Percentiles rank a stretch among this genome's conserved stretches.
Conservation (phyloP, 108 stramenopile genomes). For the Pseudonitzschia multistriata region DNA sequence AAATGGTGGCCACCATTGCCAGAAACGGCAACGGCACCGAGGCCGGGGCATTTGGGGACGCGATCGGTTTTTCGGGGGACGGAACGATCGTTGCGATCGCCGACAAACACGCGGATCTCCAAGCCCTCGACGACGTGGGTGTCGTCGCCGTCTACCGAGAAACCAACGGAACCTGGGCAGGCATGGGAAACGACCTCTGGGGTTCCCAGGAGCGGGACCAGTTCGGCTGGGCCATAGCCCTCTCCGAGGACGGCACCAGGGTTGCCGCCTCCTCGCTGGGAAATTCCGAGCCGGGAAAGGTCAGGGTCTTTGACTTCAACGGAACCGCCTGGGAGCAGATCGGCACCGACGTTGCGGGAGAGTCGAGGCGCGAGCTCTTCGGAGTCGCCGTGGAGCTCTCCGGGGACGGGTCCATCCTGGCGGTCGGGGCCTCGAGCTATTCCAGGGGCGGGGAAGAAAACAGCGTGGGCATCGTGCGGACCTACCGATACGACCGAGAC, state of each 20-base stretch:
- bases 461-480: slow-evolving; percentile 30
- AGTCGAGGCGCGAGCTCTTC: slow-evolving; percentile 19
- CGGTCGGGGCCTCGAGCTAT: slow-evolving; percentile 28
- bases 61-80: slow-evolving; percentile 39
- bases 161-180: slow-evolving; percentile 24
- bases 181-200: slow-evolving; percentile 23
- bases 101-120: slow-evolving; percentile 17
- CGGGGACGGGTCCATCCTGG: slow-evolving; percentile 28
- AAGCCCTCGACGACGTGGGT: slow-evolving; percentile 17
- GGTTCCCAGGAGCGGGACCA: slow-evolving; percentile 22
- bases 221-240: slow-evolving; percentile 44
- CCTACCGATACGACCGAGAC: slow-evolving; percentile 16
- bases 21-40: neutral
- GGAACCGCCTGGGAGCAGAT: slow-evolving; percentile 27
- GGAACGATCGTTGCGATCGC: slow-evolving; percentile 43
- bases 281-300: slow-evolving; percentile 23
- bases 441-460: slow-evolving; percentile 15
- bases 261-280: slow-evolving; percentile 38
- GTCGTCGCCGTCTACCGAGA: slow-evolving; percentile 26
- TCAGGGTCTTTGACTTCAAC: slow-evolving; percentile 29
- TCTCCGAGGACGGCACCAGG: slow-evolving; percentile 31
- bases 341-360: slow-evolving; percentile 10
- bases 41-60: slow-evolving; percentile 32
- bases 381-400: slow-evolving; percentile 32
- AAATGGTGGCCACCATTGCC: slow-evolving; percentile 3